Percentiles rank a stretch among this genome's conserved stretches.
phyloP scores from a whole-genome alignment of 192 early-diverging fungal genomes.

The Physocladia obscura region DNA sequence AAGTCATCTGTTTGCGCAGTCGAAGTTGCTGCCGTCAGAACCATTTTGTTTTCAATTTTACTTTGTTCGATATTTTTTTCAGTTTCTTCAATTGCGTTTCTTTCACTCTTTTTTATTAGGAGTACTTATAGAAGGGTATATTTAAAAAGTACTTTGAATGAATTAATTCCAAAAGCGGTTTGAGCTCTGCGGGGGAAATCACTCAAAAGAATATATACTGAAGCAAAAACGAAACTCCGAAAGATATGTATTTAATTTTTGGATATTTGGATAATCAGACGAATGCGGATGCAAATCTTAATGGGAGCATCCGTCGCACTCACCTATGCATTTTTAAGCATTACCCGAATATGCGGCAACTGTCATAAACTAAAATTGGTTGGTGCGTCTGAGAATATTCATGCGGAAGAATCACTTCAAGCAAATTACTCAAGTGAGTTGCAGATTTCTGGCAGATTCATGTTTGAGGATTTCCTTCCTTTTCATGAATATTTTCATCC shows the following conservation, averaged over 20 bases:
- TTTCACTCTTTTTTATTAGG: no score
- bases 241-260: conserved; percentile 45
- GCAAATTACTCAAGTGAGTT: conserved; percentile 80
- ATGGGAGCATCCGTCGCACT: conserved; percentile 63
- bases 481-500: no score
- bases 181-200: no score
- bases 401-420: conserved; percentile 60
- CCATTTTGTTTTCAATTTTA: no score
- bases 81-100: no score
- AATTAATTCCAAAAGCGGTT: no score
- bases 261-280: conserved; percentile 66
- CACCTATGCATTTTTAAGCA: conserved; percentile 53
- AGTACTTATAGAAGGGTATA: no score
- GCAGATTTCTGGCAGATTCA: conserved; percentile 66
- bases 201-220: no score
- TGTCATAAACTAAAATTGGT: conserved; percentile 68
- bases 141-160: no score
- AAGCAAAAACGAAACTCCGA: conserved; percentile 60
- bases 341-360: conserved; percentile 38
- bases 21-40: conserved; percentile 20
- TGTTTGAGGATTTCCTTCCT: conserved; percentile 26
- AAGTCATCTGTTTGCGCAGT: conserved; percentile 44
- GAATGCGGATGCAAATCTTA: conserved; percentile 59
- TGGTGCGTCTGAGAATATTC: conserved; percentile 67
- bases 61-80: no score